Evolutionary conservation across 768 basidiomycete genomes (phyloP).

Genomic region (Filobasidium floriforme): DNA sequence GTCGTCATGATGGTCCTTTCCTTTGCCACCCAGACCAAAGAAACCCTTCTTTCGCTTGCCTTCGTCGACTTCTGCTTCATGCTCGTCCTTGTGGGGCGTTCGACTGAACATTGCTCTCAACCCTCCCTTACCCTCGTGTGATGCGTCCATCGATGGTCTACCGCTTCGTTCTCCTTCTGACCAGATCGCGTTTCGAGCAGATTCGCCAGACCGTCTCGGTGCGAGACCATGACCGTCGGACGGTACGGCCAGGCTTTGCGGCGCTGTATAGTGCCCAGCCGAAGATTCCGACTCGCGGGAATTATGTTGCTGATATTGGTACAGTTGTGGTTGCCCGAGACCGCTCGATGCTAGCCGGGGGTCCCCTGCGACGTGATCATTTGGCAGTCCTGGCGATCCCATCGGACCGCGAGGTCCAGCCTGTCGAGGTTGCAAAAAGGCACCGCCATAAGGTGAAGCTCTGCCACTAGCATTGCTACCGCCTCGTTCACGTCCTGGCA

Average conservation of each 20-base stretch:
- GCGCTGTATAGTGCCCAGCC: not conserved
- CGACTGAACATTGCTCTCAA: not conserved
- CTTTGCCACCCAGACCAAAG: conserved; percentile 1
- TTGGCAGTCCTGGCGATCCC: not conserved
- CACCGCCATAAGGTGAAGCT: conserved; percentile 1
- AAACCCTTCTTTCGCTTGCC: conserved; percentile 9
- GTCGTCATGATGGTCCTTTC: not conserved
- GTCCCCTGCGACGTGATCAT: not conserved
- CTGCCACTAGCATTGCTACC: not conserved
- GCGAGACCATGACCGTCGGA: not conserved
- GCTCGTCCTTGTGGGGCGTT: not conserved
- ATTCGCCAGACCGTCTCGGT: not conserved
- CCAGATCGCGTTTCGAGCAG: not conserved
- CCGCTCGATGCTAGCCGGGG: not conserved
- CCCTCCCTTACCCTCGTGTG: not conserved
- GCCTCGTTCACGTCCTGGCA: not conserved
- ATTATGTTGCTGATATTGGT: not conserved
- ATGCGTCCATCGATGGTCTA: not conserved
- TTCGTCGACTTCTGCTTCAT: not conserved
- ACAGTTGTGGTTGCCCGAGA: not conserved
- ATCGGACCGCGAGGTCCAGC: not conserved
- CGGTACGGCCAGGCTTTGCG: not conserved
- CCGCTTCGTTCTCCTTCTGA: not conserved
- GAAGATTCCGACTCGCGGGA: not conserved
- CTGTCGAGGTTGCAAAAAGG: not conserved